These are phyloP conservation scores for Glycyrrhiza uralensis DNA, from an alignment of 306 rosid species.

Conservation along the genomic window DNA sequence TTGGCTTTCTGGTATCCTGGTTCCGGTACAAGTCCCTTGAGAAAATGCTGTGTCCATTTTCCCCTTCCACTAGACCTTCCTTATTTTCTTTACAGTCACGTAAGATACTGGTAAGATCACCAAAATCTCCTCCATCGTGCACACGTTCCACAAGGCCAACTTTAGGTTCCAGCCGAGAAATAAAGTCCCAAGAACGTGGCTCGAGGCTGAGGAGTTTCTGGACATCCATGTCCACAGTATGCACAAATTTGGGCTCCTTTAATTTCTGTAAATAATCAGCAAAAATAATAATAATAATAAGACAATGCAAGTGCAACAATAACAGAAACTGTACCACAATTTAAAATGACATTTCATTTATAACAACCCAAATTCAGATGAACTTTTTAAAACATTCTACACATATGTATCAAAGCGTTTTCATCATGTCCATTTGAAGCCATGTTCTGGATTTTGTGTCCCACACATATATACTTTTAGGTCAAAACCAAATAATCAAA, in stretches of 20 bases:
- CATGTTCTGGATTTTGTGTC: neutral
- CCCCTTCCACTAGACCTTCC: constrained; percentile 22
- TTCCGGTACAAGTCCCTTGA: constrained; percentile 24
- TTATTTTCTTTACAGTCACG: constrained; percentile 42
- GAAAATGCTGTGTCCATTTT: constrained; percentile 31
- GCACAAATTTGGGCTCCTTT: constrained; percentile 91
- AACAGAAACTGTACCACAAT: neutral
- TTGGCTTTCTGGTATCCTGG: constrained; percentile 48
- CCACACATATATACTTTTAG: neutral
- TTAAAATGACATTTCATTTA: neutral
- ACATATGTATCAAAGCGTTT: neutral
- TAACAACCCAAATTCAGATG: constrained; percentile 2
- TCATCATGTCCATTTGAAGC: neutral
- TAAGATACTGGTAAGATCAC: constrained; percentile 58
- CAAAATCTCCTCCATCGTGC: constrained; percentile 41
- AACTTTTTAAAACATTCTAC: neutral
- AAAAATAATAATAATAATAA: constrained; percentile 31
- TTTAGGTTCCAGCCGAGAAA: constrained; percentile 73
- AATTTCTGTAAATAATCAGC: constrained; percentile 45
- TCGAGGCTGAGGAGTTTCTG: constrained; percentile 58
- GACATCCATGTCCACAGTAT: constrained; percentile 91
- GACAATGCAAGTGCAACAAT: constrained; percentile 1
- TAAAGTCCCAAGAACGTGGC: constrained; percentile 86
- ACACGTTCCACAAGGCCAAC: constrained; percentile 75
- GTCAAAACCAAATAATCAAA: neutral